These are phyloP conservation scores for Fusarium napiforme DNA, from an alignment of 2,329 filamentous ascomycete genomes.

Conservation along the genomic window DNA sequence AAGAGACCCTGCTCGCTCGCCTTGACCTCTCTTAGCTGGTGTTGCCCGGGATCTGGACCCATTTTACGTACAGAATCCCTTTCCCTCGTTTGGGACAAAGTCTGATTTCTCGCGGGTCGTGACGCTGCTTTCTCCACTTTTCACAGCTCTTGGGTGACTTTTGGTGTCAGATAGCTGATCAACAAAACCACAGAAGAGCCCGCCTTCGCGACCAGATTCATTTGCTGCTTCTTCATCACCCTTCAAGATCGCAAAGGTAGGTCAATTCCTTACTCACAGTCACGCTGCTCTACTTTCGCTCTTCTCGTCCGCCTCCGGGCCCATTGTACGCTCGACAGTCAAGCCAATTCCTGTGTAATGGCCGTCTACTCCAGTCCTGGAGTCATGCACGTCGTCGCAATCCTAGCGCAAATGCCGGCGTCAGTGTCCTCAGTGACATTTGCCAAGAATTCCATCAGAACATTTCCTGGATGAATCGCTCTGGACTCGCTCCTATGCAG, in stretches of 20 bases:
- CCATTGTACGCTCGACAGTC: conserved; percentile 8
- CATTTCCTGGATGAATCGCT: background rate
- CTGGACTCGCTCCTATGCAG: conserved; percentile 1
- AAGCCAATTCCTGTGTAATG: conserved; percentile 23
- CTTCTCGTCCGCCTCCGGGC: conserved; percentile 8
- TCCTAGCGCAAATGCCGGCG: conserved; percentile 19
- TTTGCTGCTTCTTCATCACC: conserved; percentile 47
- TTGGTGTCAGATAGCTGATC: conserved; percentile 42
- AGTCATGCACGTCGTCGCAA: conserved; percentile 25
- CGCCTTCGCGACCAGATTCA: conserved; percentile 42
- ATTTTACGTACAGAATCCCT: conserved; percentile 20
- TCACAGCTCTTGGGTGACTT: conserved; percentile 40
- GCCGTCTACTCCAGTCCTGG: conserved; percentile 9
- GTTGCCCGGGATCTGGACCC: conserved; percentile 23
- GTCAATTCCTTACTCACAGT: conserved; percentile 10
- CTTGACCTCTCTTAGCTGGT: conserved; percentile 19
- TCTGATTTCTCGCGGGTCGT: conserved; percentile 40
- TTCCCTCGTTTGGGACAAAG: conserved; percentile 25
- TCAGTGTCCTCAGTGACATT: conserved; percentile 19
- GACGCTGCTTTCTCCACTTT: conserved; percentile 44
- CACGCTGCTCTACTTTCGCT: conserved; percentile 1
- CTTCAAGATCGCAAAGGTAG: conserved; percentile 46
- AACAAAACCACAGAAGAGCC: conserved; percentile 47
- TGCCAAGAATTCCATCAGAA: conserved; percentile 19
- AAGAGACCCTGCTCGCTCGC: conserved; percentile 27